These are phyloP conservation scores for Podosphaera aphanis DNA, from an alignment of 2,329 filamentous ascomycete species.

Conservation along the genomic window DNA sequence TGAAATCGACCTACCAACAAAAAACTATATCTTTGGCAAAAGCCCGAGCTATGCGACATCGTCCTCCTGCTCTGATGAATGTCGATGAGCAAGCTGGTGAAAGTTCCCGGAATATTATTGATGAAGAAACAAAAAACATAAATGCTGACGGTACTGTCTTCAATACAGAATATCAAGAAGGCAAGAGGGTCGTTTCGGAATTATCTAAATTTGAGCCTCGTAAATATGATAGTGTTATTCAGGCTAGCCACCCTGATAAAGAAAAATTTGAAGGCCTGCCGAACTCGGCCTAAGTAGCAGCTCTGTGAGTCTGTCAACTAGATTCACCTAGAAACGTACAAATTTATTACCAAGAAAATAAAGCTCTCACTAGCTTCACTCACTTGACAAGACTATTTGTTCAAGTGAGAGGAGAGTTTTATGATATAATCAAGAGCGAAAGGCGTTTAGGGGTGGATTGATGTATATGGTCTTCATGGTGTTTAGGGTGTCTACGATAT, in stretches of 20 bases:
- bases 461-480: too few relatives aligned
- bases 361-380: neutral
- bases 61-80: slow-evolving; percentile 72
- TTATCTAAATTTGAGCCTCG: slow-evolving; percentile 10
- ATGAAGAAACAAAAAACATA: slow-evolving; percentile 14
- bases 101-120: slow-evolving; percentile 12
- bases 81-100: slow-evolving; percentile 24
- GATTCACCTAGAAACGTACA: neutral
- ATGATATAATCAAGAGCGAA: too few relatives aligned
- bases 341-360: neutral
- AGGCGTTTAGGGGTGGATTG: too few relatives aligned
- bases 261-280: neutral
- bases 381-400: too few relatives aligned
- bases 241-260: neutral
- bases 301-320: neutral
- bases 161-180: slow-evolving; percentile 13
- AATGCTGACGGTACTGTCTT: slow-evolving; percentile 16
- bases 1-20: slow-evolving; percentile 86
- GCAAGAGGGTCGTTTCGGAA: slow-evolving; percentile 15
- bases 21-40: slow-evolving; percentile 87
- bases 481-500: too few relatives aligned
- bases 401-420: too few relatives aligned
- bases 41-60: slow-evolving; percentile 65
- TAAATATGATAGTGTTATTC: neutral
- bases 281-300: neutral